A percentile compares a stretch with the other conserved stretches of the same genome.
Evolutionary conservation across 441 rosid species (phyloP).

Genomic region (Arabidopsis lyrata): DNA sequence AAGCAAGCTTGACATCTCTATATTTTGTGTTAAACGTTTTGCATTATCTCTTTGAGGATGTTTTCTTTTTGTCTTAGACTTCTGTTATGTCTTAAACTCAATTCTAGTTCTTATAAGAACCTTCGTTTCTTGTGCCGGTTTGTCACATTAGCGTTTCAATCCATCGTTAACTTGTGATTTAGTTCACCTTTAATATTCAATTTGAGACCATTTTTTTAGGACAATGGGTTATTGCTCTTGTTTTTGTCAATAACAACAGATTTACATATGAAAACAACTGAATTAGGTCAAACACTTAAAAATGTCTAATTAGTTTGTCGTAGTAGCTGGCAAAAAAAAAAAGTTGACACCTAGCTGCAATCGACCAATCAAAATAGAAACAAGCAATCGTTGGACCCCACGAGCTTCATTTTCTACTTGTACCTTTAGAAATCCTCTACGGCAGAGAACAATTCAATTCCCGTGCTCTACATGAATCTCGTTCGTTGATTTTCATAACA

Average conservation of each 20-base stretch:
- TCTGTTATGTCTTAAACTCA: background rate
- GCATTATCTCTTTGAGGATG: conserved; percentile 17
- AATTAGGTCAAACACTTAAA: conserved; percentile 30
- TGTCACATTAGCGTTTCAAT: background rate
- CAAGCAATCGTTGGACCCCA: conserved; percentile 22
- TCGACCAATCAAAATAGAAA: conserved; percentile 28
- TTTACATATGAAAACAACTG: background rate
- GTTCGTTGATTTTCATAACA: background rate
- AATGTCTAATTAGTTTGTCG: conserved; percentile 20
- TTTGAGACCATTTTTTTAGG: background rate
- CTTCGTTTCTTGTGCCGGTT: conserved; percentile 1
- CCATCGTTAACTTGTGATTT: background rate
- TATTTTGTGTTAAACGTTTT: conserved; percentile 25
- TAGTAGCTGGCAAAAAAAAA: too few relatives aligned
- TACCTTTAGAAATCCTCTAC: background rate
- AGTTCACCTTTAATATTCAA: background rate
- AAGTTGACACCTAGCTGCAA: conserved; percentile 7
- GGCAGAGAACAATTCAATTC: background rate
- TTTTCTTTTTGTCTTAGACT: conserved; percentile 29
- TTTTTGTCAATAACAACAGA: too few relatives aligned
- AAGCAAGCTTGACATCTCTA: conserved; percentile 6
- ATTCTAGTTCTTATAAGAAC: conserved; percentile 15
- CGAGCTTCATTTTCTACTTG: background rate
- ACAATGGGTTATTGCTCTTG: too few relatives aligned
- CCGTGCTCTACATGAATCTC: conserved; percentile 19